Conservation (phyloP, 2,329 filamentous ascomycete species). For the Trichoderma gracile region DNA sequence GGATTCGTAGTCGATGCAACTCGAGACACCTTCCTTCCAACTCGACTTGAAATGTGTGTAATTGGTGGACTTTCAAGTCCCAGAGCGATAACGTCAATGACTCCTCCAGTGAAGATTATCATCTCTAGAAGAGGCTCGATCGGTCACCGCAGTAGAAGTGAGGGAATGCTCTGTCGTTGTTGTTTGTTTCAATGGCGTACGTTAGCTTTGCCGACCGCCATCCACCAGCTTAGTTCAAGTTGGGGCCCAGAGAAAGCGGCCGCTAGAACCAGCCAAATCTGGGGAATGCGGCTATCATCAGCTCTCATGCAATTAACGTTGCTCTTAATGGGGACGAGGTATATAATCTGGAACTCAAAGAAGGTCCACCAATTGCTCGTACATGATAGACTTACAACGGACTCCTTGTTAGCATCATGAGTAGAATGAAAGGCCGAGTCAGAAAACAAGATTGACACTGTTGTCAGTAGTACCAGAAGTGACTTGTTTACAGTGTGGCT, state of each 20-base stretch:
- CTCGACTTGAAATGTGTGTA: background rate
- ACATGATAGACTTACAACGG: too few relatives aligned
- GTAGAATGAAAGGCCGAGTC: too few relatives aligned
- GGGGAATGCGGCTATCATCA: background rate
- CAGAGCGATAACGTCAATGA: background rate
- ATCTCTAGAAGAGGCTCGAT: background rate
- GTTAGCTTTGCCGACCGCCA: too few relatives aligned
- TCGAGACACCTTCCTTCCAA: background rate
- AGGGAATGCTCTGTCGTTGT: background rate
- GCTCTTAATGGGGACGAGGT: background rate
- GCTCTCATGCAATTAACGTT: conserved; percentile 4
- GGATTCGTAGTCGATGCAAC: background rate
- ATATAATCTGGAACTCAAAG: background rate
- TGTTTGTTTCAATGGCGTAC: too few relatives aligned
- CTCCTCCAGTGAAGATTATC: background rate
- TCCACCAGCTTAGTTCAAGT: background rate
- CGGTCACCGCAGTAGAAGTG: too few relatives aligned
- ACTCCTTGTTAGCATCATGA: too few relatives aligned
- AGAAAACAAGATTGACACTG: background rate
- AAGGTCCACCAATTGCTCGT: background rate
- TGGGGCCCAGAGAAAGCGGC: background rate
- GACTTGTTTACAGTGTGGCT: background rate
- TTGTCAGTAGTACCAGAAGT: background rate
- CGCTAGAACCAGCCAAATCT: background rate
- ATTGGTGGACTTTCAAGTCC: conserved; percentile 8